A percentile compares a stretch with the other conserved stretches of the same genome.
Conservation (phyloP, 495 filamentous ascomycete genomes). For the Penicillium manginii region DNA sequence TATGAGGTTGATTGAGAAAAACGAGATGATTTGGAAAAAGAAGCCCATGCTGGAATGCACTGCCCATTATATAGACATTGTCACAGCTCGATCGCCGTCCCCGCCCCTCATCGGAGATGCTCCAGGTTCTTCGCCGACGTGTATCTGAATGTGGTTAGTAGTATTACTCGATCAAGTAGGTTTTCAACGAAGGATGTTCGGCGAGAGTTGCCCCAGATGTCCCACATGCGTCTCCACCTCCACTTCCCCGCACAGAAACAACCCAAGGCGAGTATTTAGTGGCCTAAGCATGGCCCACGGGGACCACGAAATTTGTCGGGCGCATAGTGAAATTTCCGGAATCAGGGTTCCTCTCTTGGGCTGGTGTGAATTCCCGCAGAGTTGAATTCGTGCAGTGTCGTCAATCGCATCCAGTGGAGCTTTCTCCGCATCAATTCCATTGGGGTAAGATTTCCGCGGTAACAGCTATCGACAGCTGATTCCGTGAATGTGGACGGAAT, state of each 20-base stretch:
- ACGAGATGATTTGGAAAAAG: background rate
- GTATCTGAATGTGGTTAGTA: background rate
- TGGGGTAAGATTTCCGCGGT: background rate
- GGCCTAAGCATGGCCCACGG: background rate
- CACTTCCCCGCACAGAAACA: constrained; percentile 17
- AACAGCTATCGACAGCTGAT: background rate
- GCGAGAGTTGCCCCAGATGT: constrained; percentile 13
- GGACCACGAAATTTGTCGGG: background rate
- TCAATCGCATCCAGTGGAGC: background rate
- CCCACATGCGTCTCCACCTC: constrained; percentile 3
- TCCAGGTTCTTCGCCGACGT: background rate
- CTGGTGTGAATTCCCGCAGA: background rate
- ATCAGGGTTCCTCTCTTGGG: background rate
- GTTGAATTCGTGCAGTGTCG: background rate
- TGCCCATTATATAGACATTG: constrained; percentile 12
- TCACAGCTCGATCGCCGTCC: background rate
- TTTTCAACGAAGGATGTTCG: background rate
- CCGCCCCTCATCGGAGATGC: constrained; percentile 1
- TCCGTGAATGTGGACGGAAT: no score
- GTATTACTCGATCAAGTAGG: constrained; percentile 9
- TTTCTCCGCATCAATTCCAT: background rate
- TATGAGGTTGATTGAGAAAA: background rate
- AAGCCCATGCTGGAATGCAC: background rate
- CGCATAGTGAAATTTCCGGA: background rate
- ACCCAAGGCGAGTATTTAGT: background rate